Percentiles rank a stretch among this genome's conserved stretches.
Evolutionary conservation across 768 basidiomycete species (phyloP).

Genomic region (Leucosporidium scottii): DNA sequence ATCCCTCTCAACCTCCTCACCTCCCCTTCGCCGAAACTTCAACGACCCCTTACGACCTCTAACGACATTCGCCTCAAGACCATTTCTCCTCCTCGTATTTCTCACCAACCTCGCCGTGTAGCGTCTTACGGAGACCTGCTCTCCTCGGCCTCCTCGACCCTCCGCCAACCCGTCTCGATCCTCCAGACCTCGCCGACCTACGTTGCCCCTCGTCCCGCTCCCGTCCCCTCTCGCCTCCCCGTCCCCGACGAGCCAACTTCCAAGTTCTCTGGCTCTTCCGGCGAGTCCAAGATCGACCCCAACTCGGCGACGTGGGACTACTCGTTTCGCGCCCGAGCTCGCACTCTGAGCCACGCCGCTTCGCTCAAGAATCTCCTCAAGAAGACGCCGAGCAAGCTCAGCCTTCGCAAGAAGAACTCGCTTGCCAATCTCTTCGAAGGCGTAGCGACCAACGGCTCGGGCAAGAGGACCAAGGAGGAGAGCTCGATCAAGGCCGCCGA

Average conservation of each 20-base stretch:
- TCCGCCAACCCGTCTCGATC: background rate
- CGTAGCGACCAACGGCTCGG: background rate
- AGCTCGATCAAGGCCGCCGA: background rate
- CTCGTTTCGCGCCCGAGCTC: conserved; percentile 6
- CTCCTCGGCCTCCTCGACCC: background rate
- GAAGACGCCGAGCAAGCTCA: conserved; percentile 4
- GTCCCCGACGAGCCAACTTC: conserved; percentile 9
- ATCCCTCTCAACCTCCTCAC: background rate
- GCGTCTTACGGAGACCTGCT: background rate
- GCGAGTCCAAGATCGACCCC: conserved; percentile 7
- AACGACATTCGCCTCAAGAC: background rate
- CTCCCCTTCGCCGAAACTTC: background rate
- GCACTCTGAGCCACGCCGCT: conserved; percentile 4
- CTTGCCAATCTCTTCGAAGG: conserved; percentile 19
- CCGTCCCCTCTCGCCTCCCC: background rate
- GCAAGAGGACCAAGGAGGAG: background rate
- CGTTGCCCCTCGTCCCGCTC: background rate
- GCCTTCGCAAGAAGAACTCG: conserved; percentile 5
- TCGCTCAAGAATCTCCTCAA: conserved; percentile 7
- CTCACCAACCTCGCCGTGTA: background rate
- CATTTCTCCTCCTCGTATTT: background rate
- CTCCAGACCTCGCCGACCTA: background rate
- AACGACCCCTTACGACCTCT: background rate
- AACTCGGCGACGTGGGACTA: background rate
- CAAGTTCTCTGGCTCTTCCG: conserved; percentile 26